Evolutionary conservation across 73 alveolate species (phyloP), one percentile per base, ranked within the genome.

Genomic region (Halteria grandinella): DNA sequence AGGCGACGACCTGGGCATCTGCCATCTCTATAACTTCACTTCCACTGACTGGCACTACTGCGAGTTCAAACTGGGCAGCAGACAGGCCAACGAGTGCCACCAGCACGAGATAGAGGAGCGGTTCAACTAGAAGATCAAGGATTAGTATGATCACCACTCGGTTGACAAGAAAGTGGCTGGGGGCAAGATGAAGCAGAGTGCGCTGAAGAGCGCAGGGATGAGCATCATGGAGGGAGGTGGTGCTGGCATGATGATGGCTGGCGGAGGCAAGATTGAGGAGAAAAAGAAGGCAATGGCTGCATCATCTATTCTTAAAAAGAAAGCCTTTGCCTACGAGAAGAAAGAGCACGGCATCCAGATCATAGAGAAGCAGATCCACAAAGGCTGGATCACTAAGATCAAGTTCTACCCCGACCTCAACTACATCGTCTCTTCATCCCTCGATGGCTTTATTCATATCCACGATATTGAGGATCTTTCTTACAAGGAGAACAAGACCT

Each of bases 1-100:
- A 0, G 95, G 95, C 15, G 95, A 88, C 44, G 95, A 88, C 53
- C 85, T 82, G 4, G 95, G 95, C n/a, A 55, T 74, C 55, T 62
- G 87, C 72, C 83, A 74, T 33, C 57, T 88, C 84, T 83, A 75
- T 36, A 83, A 83, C 48, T 77, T 88, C 41, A 43, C 50, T 1
- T 32, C 70, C 6, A 70, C 76, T 2, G 91, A 60, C 18, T 88
- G 95, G 95, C 95, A 88, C 59, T 52, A 66, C 27, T 88, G 95
- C 43, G 87, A 88, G 37, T 75, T 58, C 69, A 75, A 54, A 45
- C 58, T 80, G 27, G 74, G 69, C 21, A 47, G 63, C 1, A 57
- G 57, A 5, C 78, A 59, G n/a, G 43, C 39, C 44, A 73, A 74
- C 24, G 33, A 51, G 23, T 73, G 87, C 73, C 92, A 83, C 33